Conservation (phyloP, 176 grass and related monocot species). For the Zoysia japonica region DNA sequence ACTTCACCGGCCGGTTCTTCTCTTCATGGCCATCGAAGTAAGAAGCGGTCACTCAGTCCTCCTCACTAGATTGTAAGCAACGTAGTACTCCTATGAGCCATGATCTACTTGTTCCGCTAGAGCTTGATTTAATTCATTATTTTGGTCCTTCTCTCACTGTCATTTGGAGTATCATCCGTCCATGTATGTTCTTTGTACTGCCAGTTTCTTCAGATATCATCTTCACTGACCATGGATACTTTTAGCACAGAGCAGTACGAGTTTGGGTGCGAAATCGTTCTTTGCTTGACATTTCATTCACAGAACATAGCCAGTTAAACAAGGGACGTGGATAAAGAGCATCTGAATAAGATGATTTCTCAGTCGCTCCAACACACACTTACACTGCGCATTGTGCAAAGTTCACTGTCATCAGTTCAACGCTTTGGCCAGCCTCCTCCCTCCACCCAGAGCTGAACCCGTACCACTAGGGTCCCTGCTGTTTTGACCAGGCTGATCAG, state of each 20-base stretch:
- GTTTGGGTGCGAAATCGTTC: not conserved
- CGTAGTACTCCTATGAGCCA: not conserved
- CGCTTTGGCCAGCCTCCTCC: no score
- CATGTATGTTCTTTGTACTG: not conserved
- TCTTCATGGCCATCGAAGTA: constrained; percentile 41
- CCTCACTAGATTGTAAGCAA: not conserved
- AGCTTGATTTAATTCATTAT: constrained; percentile 36
- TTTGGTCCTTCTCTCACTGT: not conserved
- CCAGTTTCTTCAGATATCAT: not conserved
- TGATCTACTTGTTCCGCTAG: constrained; percentile 14
- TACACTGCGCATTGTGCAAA: no score
- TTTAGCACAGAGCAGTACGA: not conserved
- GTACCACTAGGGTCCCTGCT: no score
- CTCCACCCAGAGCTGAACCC: no score
- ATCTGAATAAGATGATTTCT: no score
- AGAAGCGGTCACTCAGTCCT: not conserved
- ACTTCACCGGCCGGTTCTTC: constrained; percentile 40
- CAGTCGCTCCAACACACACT: no score
- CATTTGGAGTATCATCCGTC: not conserved
- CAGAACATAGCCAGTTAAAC: not conserved
- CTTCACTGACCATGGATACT: not conserved
- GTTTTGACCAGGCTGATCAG: no score
- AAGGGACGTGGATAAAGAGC: not conserved
- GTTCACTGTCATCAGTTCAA: no score
- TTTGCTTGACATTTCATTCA: not conserved